Evolutionary conservation across 2,329 filamentous ascomycete species (phyloP).

Genomic region (Pseudogymnoascus sp.): DNA sequence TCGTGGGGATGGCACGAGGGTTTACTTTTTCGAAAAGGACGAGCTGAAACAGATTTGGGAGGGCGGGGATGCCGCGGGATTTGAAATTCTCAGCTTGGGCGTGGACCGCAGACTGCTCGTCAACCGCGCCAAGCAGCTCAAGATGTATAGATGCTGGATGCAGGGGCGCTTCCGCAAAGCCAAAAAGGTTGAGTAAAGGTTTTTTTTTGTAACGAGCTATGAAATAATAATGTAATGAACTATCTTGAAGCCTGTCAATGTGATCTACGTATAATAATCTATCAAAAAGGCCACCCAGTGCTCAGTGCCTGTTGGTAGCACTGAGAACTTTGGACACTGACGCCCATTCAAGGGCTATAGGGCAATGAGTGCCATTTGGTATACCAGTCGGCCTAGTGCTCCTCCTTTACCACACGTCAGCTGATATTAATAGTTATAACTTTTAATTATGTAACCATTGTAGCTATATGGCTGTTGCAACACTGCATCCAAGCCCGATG

Average conservation of each 20-base stretch:
- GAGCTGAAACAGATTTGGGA: conserved; percentile 74
- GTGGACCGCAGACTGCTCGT: conserved; percentile 84
- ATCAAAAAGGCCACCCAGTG: no score
- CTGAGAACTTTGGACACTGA: no score
- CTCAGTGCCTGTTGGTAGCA: no score
- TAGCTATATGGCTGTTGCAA: background rate
- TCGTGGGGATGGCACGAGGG: conserved; percentile 85
- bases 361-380: background rate
- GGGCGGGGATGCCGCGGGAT: conserved; percentile 28
- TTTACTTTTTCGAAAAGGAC: conserved; percentile 92
- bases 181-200: no score
- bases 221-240: no score
- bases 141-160: conserved; percentile 98
- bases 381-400: background rate
- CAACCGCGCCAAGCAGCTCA: conserved; percentile 80
- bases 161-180: conserved; percentile 70
- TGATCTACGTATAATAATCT: no score
- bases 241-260: no score
- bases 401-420: background rate
- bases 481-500: background rate
- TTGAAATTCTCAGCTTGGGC: conserved; percentile 70
- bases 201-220: no score
- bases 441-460: background rate
- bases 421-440: background rate
- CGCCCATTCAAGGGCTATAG: background rate